These are phyloP conservation scores for Tricholoma matsutake DNA, from an alignment of 768 basidiomycete genomes.

Conservation along the genomic window DNA sequence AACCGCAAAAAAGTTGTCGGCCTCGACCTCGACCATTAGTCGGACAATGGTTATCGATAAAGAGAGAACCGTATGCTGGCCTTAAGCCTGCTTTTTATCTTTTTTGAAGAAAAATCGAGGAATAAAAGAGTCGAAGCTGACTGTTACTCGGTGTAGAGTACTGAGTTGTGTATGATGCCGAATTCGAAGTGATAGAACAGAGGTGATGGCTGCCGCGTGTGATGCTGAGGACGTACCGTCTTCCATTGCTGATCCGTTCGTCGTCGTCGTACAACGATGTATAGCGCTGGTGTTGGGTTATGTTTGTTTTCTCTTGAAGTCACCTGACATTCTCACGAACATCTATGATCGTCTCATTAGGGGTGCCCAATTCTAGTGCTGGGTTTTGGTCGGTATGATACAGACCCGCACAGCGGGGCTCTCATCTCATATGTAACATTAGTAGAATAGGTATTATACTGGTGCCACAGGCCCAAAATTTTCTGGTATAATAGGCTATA, in stretches of 20 bases:
- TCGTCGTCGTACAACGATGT: background rate
- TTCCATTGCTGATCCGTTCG: conserved; percentile 39
- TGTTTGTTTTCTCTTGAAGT: too few relatives aligned
- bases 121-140: conserved; percentile 17
- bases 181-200: conserved; percentile 17
- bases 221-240: conserved; percentile 81
- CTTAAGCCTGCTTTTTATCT: conserved; percentile 36
- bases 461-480: background rate
- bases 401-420: background rate
- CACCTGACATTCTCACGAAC: too few relatives aligned
- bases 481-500: too few relatives aligned
- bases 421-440: background rate
- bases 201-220: conserved; percentile 38
- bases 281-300: too few relatives aligned
- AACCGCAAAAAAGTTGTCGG: conserved; percentile 9
- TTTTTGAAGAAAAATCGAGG: conserved; percentile 26
- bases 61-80: conserved; percentile 27
- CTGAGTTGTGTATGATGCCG: conserved; percentile 3
- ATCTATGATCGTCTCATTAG: too few relatives aligned
- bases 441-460: background rate
- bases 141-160: conserved; percentile 4
- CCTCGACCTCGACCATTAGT: conserved; percentile 5
- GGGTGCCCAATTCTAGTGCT: too few relatives aligned
- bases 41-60: conserved; percentile 11
- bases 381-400: too few relatives aligned